These are phyloP conservation scores for Ogataea ganodermae DNA, from an alignment of 805 yeast genomes.

Conservation along the genomic window DNA sequence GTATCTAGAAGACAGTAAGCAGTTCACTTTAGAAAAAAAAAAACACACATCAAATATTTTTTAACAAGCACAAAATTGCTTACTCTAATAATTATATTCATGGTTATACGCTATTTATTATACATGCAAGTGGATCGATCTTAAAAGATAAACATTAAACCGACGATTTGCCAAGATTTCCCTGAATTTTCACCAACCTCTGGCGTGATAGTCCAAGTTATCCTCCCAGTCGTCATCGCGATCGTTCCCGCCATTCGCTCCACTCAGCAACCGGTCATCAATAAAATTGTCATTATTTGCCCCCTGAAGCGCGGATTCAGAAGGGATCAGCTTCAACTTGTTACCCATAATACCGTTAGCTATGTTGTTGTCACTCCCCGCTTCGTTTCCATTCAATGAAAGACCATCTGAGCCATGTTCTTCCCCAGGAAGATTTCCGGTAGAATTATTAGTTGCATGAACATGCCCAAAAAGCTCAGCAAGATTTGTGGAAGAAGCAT, in stretches of 20 bases:
- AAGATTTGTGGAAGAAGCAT: constrained; percentile 17
- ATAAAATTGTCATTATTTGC: constrained; percentile 10
- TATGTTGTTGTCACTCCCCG: constrained; percentile 18
- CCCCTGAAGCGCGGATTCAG: constrained; percentile 19
- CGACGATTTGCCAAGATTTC: neutral
- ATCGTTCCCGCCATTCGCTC: constrained; percentile 1
- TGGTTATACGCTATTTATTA: constrained; percentile 3
- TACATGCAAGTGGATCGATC: constrained; percentile 1
- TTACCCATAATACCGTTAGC: constrained; percentile 35
- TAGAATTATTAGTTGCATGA: neutral
- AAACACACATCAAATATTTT: neutral
- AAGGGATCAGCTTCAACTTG: constrained; percentile 23
- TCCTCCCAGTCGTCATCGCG: constrained; percentile 32
- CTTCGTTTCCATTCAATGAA: neutral
- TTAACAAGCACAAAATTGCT: too few species aligned
- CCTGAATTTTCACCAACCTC: constrained; percentile 40
- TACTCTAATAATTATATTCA: neutral
- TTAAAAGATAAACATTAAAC: neutral
- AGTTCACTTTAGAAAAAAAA: neutral
- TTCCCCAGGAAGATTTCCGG: neutral
- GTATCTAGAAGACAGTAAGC: neutral
- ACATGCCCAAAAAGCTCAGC: constrained; percentile 4
- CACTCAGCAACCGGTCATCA: constrained; percentile 15
- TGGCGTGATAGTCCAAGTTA: constrained; percentile 41
- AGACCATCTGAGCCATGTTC: neutral